Evolutionary conservation across 331 rosid genomes (phyloP), one percentile per base, ranked within the genome.

Genomic region (Phaseolus coccineus): DNA sequence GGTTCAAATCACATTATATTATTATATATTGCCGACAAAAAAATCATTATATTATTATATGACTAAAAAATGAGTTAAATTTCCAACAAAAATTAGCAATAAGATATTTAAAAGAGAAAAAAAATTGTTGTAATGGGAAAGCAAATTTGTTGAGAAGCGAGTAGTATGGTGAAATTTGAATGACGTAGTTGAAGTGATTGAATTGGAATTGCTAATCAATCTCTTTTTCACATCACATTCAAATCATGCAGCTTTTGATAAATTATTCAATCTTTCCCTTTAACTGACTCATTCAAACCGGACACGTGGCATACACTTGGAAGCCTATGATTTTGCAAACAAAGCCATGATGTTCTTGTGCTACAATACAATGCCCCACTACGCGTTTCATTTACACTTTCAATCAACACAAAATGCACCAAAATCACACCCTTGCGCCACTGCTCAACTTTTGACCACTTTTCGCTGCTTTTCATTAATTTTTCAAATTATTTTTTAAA

Each of bases 271-370:
- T 77, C 30, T 55, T 72, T 35, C 2, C 44, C 79, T 73, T 68
- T 19, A 19, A 69, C 37, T 24, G 22, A 56, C 50, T 28, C 65
- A 58, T 48, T 59, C 55, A 73, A 66, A 68, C 62, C 14, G 19
- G 59, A 78, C 83, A 66, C 58, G 61, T 78, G 83, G 37, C 77
- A 57, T 47, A 55, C 76, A 83, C 79, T 71, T 11, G 48, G 24
- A 12, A 19, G 16, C 37, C 44, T 30, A 30, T 59, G 22, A 13
- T 12, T 30, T 30, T 30, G 15, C 66, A 59, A 11, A 28, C 66
- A 12, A 5, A 30, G 22, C 10, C 40, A 30, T 13, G 11, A 61
- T 59, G 11, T 61, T 30, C 66, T 59, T 28, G 10, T 58, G 65
- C 19, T 42, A 42, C 10, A 42, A 42, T 30, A 61, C 4, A 37